Percentiles rank a stretch among this genome's conserved stretches.
These are phyloP conservation scores for Tricholoma sp. DNA, from an alignment of 768 basidiomycete species.

Conservation along the genomic window DNA sequence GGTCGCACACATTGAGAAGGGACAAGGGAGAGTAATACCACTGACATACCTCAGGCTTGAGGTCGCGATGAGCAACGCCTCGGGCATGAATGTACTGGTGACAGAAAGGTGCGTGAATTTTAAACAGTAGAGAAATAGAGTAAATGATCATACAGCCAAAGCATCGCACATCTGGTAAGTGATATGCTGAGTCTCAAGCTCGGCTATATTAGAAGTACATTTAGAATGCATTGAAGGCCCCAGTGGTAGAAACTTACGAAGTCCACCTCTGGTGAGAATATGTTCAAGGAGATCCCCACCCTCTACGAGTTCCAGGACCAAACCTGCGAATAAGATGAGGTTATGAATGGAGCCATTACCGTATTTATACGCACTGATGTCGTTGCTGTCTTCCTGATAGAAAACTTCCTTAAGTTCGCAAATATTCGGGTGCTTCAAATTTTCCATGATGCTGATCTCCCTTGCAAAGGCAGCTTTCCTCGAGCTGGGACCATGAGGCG, in stretches of 20 bases:
- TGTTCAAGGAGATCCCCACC: conserved; percentile 88
- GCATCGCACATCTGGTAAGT: conserved; percentile 84
- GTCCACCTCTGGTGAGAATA: conserved; percentile 56
- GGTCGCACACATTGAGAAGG: neutral
- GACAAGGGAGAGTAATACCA: conserved; percentile 4
- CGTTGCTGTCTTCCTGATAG: conserved; percentile 48
- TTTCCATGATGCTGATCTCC: conserved; percentile 77
- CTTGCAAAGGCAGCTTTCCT: conserved; percentile 44
- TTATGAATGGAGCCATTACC: neutral
- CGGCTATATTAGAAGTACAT: conserved; percentile 28
- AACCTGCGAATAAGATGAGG: conserved; percentile 40
- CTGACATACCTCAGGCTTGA: conserved; percentile 74
- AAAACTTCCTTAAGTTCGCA: conserved; percentile 78
- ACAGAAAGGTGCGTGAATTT: conserved; percentile 1
- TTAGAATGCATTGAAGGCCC: neutral
- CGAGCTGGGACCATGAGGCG: conserved; percentile 15
- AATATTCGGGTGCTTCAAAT: conserved; percentile 76
- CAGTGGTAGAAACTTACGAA: conserved; percentile 42
- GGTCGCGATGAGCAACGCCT: conserved; percentile 87
- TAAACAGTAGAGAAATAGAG: neutral
- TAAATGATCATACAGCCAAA: conserved; percentile 45
- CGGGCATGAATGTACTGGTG: conserved; percentile 60
- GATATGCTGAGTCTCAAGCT: conserved; percentile 58
- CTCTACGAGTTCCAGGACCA: conserved; percentile 80
- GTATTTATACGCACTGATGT: conserved; percentile 46